Conservation (phyloP, 805 yeast genomes). For the Yarrowia alimentaria region DNA sequence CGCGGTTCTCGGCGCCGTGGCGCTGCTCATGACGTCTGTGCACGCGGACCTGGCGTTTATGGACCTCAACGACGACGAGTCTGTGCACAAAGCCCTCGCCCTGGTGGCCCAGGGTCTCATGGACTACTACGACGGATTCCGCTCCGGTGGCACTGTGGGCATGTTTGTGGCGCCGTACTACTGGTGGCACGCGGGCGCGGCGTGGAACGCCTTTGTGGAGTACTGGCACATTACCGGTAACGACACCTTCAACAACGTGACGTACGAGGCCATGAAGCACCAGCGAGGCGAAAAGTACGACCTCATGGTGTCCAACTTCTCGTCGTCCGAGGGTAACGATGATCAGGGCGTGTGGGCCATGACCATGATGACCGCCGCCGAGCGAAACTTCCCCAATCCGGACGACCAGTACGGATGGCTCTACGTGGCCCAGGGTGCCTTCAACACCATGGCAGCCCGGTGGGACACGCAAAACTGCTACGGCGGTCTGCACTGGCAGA, state of each 20-base stretch:
- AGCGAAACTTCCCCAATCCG: constrained; percentile 76
- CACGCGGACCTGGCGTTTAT: constrained; percentile 27
- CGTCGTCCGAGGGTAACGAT: constrained; percentile 85
- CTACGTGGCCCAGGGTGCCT: constrained; percentile 76
- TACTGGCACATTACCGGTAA: constrained; percentile 70
- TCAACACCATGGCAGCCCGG: constrained; percentile 75
- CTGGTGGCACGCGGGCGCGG: constrained; percentile 94
- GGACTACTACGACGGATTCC: constrained; percentile 73
- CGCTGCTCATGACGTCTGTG: neutral
- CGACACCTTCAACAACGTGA: constrained; percentile 54
- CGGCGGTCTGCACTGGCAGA: constrained; percentile 93
- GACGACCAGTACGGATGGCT: constrained; percentile 62
- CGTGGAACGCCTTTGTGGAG: constrained; percentile 65
- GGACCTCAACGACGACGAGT: constrained; percentile 30
- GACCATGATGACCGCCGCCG: constrained; percentile 81
- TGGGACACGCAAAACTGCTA: constrained; percentile 66
- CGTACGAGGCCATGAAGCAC: constrained; percentile 59
- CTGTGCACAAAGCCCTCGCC: constrained; percentile 50
- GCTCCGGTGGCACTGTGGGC: constrained; percentile 68
- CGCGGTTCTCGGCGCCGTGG: constrained; percentile 11
- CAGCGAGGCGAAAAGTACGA: constrained; percentile 66
- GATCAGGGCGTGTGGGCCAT: constrained; percentile 95
- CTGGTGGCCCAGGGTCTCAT: constrained; percentile 67
- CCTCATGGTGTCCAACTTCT: constrained; percentile 77
- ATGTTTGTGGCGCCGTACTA: constrained; percentile 72